These are phyloP conservation scores for Hemileccinum impolitum DNA, from an alignment of 768 basidiomycete genomes.

Conservation along the genomic window DNA sequence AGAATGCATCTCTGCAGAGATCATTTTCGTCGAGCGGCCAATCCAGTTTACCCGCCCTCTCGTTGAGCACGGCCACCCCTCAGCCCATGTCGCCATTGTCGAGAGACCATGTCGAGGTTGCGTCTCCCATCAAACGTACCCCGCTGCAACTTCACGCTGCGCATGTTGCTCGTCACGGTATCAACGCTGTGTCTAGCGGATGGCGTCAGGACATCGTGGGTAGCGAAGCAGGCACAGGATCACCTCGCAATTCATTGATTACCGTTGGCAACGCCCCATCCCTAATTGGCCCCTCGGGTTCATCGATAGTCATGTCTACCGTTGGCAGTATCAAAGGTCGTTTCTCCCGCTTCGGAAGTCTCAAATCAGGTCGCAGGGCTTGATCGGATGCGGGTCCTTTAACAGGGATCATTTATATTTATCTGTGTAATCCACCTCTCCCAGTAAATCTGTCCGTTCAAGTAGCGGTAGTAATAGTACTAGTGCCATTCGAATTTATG, in stretches of 20 bases:
- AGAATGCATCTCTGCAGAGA: conserved; percentile 42
- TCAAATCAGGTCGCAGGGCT: conserved; percentile 49
- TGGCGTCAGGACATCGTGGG: conserved; percentile 52
- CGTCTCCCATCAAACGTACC: conserved; percentile 51
- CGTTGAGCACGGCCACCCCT: conserved; percentile 45
- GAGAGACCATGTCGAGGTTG: conserved; percentile 9
- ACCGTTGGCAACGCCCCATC: conserved; percentile 57
- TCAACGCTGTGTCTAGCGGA: conserved; percentile 76
- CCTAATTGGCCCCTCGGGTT: conserved; percentile 39
- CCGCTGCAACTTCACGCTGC: conserved; percentile 79
- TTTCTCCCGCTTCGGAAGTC: conserved; percentile 73
- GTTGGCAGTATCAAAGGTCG: conserved; percentile 69
- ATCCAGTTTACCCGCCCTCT: conserved; percentile 40
- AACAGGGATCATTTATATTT: neutral
- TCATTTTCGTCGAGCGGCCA: conserved; percentile 49
- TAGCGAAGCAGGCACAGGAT: conserved; percentile 44
- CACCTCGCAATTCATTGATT: conserved; percentile 72
- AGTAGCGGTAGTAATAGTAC: conserved; percentile 6
- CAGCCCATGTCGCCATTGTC: conserved; percentile 40
- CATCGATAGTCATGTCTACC: conserved; percentile 61
- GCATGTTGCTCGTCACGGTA: conserved; percentile 77
- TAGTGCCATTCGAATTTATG: conserved; percentile 1
- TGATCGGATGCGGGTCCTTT: conserved; percentile 1
- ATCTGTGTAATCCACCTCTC: neutral
- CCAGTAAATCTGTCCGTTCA: neutral